These are phyloP conservation scores for Blastomyces silverae DNA, from an alignment of 2,329 filamentous ascomycete species.

Conservation along the genomic window DNA sequence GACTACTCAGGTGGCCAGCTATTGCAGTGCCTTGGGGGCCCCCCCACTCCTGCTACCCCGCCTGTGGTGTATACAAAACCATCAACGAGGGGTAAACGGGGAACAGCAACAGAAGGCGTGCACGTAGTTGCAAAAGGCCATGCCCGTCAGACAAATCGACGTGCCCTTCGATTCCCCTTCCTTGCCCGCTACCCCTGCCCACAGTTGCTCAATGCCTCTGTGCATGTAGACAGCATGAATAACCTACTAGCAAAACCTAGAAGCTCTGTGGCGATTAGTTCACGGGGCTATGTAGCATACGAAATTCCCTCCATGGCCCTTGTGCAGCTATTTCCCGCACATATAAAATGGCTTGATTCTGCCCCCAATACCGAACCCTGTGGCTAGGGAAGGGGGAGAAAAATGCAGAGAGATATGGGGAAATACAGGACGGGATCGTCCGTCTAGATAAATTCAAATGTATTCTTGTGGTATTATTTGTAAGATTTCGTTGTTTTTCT, in stretches of 20 bases:
- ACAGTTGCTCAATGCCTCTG: not conserved
- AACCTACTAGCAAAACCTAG: not conserved
- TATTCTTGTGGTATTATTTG: constrained; percentile 6
- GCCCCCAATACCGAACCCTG: too few relatives aligned
- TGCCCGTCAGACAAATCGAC: not conserved
- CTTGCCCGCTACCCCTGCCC: not conserved
- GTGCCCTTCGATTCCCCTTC: not conserved
- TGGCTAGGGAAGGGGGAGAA: not conserved
- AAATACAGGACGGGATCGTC: not conserved
- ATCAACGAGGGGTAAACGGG: not conserved
- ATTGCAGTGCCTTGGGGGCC: not conserved
- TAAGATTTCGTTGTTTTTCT: not conserved
- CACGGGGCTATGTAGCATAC: too few relatives aligned
- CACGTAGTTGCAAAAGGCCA: not conserved
- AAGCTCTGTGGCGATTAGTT: too few relatives aligned
- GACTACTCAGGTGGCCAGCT: not conserved
- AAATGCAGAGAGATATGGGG: not conserved
- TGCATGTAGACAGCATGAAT: not conserved
- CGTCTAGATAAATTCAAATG: not conserved
- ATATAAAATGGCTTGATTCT: too few relatives aligned
- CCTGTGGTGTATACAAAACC: not conserved
- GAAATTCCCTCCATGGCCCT: too few relatives aligned
- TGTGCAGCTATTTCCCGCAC: too few relatives aligned
- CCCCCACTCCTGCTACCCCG: not conserved
- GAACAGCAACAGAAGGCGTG: not conserved